A percentile compares a stretch with the other conserved stretches of the same genome.
Evolutionary conservation across 371 early-diverging fungal species (phyloP).

Genomic region (Lichtheimia ramosa): DNA sequence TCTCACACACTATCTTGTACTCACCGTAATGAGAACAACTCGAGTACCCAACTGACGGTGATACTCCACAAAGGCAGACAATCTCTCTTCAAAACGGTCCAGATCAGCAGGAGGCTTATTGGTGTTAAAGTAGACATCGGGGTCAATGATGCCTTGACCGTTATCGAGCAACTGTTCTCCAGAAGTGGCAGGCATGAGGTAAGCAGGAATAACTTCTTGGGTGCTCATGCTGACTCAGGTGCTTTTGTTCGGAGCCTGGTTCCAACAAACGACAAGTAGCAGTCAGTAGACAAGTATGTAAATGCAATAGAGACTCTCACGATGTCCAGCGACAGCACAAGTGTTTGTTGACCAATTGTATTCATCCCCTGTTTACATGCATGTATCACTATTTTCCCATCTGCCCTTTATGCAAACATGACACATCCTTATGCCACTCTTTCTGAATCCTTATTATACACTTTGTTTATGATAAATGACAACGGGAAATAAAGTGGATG

Average conservation of each 20-base stretch:
- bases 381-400: too few relatives aligned
- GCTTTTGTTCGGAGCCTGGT: background rate
- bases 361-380: too few relatives aligned
- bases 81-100: slow-evolving; percentile 57
- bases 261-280: too few relatives aligned
- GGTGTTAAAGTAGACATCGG: slow-evolving; percentile 80
- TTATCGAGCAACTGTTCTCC: slow-evolving; percentile 40
- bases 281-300: too few relatives aligned
- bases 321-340: too few relatives aligned
- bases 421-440: too few relatives aligned
- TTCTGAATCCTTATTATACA: too few relatives aligned
- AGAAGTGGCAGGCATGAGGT: slow-evolving; percentile 1
- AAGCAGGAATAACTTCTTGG: slow-evolving; percentile 1
- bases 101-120: slow-evolving; percentile 77
- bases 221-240: background rate
- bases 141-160: slow-evolving; percentile 62
- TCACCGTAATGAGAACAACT: slow-evolving; percentile 81
- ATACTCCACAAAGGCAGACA: slow-evolving; percentile 69
- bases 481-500: background rate
- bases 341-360: too few relatives aligned
- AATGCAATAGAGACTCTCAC: too few relatives aligned
- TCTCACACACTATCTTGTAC: slow-evolving; percentile 7
- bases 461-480: too few relatives aligned
- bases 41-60: slow-evolving; percentile 62
- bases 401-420: too few relatives aligned